Evolutionary conservation across 768 basidiomycete genomes (phyloP), one percentile per base, ranked within the genome.

Genomic region (Gautieria morchelliformis): DNA sequence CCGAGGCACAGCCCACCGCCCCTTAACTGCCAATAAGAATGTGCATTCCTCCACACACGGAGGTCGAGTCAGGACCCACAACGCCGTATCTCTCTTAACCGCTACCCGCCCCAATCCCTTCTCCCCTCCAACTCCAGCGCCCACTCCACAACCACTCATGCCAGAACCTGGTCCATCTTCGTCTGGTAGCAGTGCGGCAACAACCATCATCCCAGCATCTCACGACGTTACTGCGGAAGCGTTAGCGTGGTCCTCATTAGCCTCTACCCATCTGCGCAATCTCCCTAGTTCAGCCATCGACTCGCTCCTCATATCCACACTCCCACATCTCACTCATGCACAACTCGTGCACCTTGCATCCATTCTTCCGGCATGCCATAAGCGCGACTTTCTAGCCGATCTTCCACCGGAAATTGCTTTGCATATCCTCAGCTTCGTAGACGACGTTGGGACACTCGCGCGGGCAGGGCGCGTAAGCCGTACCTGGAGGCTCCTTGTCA

Each of bases 361-460:
- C 8, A 19, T 17, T 45, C 42, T 39, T 19, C 56, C 46, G 10
- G 20, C 22, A 10, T 11, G 48, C 48, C 53, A 20, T 8, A 55
- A 39, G 37, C 30, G 45, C 22, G 56, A 57, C 61, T 76, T 76
- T 62, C 69, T 74, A 45, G 65, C 71, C 10, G 80, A 82, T 40
- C 69, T 85, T 17, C 84, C 84, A 5, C 69, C 77, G 15, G 93
- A 96, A 69, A 73, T 96, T 14, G 79, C 82, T 0, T 68, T 93
- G 20, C 80, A 91, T 63, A 79, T 93, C 54, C 75, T 96, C 37
- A 69, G 76, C 56, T 93, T 84, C 67, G 74, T 95, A 44, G 82
- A 91, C 56, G 85, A 91, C 46, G 84, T 88, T 0, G 71, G 72
- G 44, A 84, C 86, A 0, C 81, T 96, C 10, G 74, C 82, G 0